Base-by-base conservation (phyloP, 2,329 filamentous ascomycete species). In the Xylariaceae sp. region DNA sequence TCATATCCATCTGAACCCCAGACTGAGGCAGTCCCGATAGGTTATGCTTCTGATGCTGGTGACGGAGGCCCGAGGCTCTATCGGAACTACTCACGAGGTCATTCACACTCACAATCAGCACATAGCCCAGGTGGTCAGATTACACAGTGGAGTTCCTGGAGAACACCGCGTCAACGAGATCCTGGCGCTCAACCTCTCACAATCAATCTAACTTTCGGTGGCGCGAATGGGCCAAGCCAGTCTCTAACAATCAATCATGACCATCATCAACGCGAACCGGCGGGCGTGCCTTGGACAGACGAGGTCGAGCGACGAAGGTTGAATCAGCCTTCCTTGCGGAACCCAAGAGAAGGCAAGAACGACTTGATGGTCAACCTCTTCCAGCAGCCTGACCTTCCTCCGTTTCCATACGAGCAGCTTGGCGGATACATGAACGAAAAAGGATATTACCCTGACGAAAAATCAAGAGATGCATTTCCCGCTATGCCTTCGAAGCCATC, bases 131-230 rank as follows among this genome's bases (percentile, higher is more conserved):
- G 22, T 28, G 22, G 22, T 7, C 22, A 28, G 22, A 4, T 28
- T 28, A 28, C 22, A 28, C 22, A 28, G 42, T 44, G 38, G 39
- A 19, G 39, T 16, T 31, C 45, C 38, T 45, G 48, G 42, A 49
- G 42, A 38, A 28, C 38, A 7, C 45, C 34, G 17, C 53, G 31
- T 6, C 28, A 31, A 38, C 13, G 16, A 13, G 40, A 17, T 3
- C 16, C 18, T 1, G 49, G 28, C 33, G 41, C 17, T 7, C 45
- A 49, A 38, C 49, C 49, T 39, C 19, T 44, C 17, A 38, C 42
- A 13, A 31, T 43, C 42, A 52, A 52, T 22, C 28, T 22, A 14
- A 46, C 53, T 17, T 49, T 52, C 22, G 33, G 41, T 5, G 42
- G 44, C 6, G 31, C 18, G 13, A 17, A 42, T 18, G 28, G 38